A percentile compares a stretch with the other conserved stretches of the same genome.
phyloP scores from a whole-genome alignment of 148 eudicot species.

The Talinum fruticosum region DNA sequence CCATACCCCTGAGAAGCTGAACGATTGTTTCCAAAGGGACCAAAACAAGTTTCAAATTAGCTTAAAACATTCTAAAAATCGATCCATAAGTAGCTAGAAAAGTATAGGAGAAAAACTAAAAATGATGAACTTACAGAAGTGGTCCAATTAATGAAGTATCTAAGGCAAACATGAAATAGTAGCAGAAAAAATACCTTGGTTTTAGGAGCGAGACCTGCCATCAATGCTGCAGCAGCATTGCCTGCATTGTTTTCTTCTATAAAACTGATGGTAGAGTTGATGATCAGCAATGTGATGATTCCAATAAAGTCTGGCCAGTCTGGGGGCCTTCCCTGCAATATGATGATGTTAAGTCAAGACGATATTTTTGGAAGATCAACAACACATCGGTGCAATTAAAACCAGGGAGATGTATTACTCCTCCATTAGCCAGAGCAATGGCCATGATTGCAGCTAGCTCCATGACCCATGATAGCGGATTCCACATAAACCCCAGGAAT shows the following conservation, averaged over 20 bases:
- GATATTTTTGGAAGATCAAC: background rate
- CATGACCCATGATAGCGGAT: conserved; percentile 90
- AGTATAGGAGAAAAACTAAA: background rate
- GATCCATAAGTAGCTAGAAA: background rate
- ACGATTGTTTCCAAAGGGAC: background rate
- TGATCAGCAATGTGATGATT: conserved; percentile 48
- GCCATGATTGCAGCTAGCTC: conserved; percentile 80
- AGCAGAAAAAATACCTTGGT: conserved; percentile 44
- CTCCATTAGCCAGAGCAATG: conserved; percentile 78
- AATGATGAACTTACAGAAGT: too few species aligned
- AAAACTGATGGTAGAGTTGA: conserved; percentile 81
- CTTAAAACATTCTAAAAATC: background rate
- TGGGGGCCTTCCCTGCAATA: conserved; percentile 62
- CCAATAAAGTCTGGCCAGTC: conserved; percentile 89
- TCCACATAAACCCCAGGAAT: conserved; percentile 86
- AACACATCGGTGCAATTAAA: too few species aligned
- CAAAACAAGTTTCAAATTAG: background rate
- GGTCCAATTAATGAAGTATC: too few species aligned
- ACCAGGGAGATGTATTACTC: conserved; percentile 30
- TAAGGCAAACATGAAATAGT: background rate
- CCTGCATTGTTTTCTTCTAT: conserved; percentile 82
- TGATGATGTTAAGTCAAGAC: background rate
- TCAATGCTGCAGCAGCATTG: conserved; percentile 77
- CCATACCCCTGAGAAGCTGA: background rate
- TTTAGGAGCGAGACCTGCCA: conserved; percentile 90